Evolutionary conservation across 2,329 filamentous ascomycete species (phyloP).

Genomic region (Amesomyces nigricolor): DNA sequence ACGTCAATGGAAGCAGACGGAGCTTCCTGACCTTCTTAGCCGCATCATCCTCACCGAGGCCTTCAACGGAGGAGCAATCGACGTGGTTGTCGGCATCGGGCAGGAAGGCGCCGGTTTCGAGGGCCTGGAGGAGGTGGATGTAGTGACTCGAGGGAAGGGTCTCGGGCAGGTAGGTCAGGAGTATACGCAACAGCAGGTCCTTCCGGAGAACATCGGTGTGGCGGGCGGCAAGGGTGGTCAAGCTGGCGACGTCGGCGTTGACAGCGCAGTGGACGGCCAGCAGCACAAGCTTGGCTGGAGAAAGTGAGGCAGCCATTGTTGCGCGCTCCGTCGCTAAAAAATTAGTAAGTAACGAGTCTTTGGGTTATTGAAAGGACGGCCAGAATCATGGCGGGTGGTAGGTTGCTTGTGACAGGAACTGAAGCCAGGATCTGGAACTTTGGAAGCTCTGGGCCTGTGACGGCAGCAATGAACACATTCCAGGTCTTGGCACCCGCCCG

Average conservation of each 20-base stretch:
- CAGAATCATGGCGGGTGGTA: conserved; percentile 16
- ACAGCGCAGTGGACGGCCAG: conserved; percentile 66
- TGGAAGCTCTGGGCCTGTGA: too few relatives aligned
- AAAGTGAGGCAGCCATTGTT: conserved; percentile 41
- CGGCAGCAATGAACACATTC: background rate
- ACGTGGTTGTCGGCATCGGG: conserved; percentile 40
- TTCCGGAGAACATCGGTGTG: conserved; percentile 54
- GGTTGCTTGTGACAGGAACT: background rate
- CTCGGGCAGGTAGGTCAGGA: conserved; percentile 74
- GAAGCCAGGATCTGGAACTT: background rate
- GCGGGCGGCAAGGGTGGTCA: conserved; percentile 54
- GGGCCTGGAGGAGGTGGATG: conserved; percentile 52
- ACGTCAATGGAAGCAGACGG: conserved; percentile 52
- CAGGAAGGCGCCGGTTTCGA: conserved; percentile 45
- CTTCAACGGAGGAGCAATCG: conserved; percentile 51
- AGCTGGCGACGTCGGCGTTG: conserved; percentile 56
- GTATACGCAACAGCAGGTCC: conserved; percentile 63
- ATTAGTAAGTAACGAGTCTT: background rate
- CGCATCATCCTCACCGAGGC: conserved; percentile 58
- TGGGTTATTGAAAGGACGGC: conserved; percentile 1
- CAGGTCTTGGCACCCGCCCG: too few relatives aligned
- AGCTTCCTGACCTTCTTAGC: conserved; percentile 59
- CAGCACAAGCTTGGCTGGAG: conserved; percentile 63
- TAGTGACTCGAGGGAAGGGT: conserved; percentile 59
- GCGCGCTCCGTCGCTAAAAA: background rate